Percentiles rank a stretch among this genome's conserved stretches.
Conservation (phyloP, 2,329 filamentous ascomycete genomes). For the Pseudocercospora cruenta region DNA sequence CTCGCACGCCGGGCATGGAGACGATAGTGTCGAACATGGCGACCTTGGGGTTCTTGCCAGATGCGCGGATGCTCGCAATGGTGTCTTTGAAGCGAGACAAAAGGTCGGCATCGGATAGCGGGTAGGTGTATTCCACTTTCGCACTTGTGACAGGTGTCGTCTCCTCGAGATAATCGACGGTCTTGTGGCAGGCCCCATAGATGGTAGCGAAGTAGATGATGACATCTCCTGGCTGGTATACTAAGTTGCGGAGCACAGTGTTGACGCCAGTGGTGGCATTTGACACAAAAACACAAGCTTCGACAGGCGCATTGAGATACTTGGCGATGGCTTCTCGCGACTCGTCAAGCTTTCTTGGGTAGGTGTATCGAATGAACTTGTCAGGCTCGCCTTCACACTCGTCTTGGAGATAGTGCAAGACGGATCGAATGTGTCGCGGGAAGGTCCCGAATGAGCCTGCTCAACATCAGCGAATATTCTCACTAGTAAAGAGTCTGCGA, state of each 20-base stretch:
- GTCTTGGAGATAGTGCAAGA: conserved; percentile 68
- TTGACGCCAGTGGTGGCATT: conserved; percentile 83
- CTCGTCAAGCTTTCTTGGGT: conserved; percentile 64
- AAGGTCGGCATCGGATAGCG: conserved; percentile 70
- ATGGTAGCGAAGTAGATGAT: conserved; percentile 79
- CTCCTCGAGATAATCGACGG: conserved; percentile 73
- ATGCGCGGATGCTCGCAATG: conserved; percentile 55
- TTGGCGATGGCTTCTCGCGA: conserved; percentile 66
- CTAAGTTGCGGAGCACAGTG: conserved; percentile 75
- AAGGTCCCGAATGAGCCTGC: conserved; percentile 79
- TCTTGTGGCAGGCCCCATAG: conserved; percentile 77
- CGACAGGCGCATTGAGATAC: conserved; percentile 66
- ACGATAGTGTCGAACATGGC: conserved; percentile 81
- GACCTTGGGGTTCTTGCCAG: conserved; percentile 66
- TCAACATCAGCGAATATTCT: conserved; percentile 4
- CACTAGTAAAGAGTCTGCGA: neutral
- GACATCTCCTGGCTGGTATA: conserved; percentile 70
- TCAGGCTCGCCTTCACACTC: conserved; percentile 71
- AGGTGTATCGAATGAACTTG: conserved; percentile 72
- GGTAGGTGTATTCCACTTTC: conserved; percentile 67
- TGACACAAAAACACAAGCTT: conserved; percentile 73
- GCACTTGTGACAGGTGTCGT: conserved; percentile 55
- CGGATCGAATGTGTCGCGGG: conserved; percentile 64
- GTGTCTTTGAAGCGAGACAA: conserved; percentile 62
- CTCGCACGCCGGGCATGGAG: conserved; percentile 74